Percentiles rank a stretch among this genome's conserved stretches.
phyloP scores from a whole-genome alignment of 1,284 basidiomycete genomes.

The Ganoderma sinense region DNA sequence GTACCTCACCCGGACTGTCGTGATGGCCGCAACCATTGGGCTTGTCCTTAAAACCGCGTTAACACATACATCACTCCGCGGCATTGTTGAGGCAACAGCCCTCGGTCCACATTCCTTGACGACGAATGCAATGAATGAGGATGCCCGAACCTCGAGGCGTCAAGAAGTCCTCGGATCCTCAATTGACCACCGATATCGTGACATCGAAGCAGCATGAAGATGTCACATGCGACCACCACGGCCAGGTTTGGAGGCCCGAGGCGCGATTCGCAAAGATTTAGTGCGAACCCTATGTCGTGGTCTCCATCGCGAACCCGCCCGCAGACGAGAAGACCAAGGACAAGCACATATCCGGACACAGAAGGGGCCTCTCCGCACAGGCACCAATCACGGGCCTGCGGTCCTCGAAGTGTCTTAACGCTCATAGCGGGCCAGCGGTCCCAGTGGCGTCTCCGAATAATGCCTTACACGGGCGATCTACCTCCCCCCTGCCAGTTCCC shows the following conservation, averaged over 20 bases:
- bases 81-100: neutral
- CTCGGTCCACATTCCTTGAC: neutral
- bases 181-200: neutral
- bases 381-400: neutral
- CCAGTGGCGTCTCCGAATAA: neutral
- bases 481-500: neutral
- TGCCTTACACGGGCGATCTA: constrained; percentile 4
- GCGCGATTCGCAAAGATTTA: constrained; percentile 1
- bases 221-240: neutral
- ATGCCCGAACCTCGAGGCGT: neutral
- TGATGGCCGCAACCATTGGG: neutral
- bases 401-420: neutral
- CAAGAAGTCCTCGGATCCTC: neutral
- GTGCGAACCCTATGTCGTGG: constrained; percentile 4
- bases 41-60: neutral
- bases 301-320: constrained; percentile 5
- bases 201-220: neutral
- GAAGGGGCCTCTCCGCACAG: neutral
- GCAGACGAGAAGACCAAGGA: neutral
- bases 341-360: neutral
- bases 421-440: neutral
- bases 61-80: neutral
- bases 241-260: neutral
- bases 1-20: neutral
- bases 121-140: neutral